phyloP scores from a whole-genome alignment of 2,329 filamentous ascomycete species.

The Aspergillus intermedius region DNA sequence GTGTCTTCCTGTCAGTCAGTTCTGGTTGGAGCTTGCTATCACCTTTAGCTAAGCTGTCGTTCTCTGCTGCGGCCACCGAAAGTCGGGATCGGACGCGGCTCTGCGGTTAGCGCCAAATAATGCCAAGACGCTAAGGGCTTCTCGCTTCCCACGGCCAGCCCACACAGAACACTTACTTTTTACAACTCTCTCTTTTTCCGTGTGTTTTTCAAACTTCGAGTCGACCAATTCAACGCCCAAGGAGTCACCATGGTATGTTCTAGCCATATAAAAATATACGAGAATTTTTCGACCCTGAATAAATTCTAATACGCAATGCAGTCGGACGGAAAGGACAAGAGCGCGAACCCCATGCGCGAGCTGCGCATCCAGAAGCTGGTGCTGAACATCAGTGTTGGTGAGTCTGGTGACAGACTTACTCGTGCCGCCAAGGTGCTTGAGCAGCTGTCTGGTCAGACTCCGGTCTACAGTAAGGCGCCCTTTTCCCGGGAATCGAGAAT shows the following conservation, averaged over 20 bases:
- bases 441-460: slow-evolving; percentile 98
- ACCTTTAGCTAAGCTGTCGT: neutral
- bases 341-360: slow-evolving; percentile 98
- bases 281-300: neutral
- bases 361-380: slow-evolving; percentile 99
- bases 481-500: slow-evolving; percentile 30
- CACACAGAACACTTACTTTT: slow-evolving; percentile 28
- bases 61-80: neutral
- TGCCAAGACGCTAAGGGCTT: slow-evolving; percentile 33
- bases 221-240: slow-evolving; percentile 31
- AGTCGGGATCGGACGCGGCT: slow-evolving; percentile 14
- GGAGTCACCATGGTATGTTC: slow-evolving; percentile 44
- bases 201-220: slow-evolving; percentile 28
- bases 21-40: slow-evolving; percentile 4
- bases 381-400: slow-evolving; percentile 98
- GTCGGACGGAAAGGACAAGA: slow-evolving; percentile 70
- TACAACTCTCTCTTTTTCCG: slow-evolving; percentile 26
- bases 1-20: neutral
- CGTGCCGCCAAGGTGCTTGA: slow-evolving; percentile 99
- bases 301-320: slow-evolving; percentile 30
- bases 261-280: slow-evolving; percentile 3
- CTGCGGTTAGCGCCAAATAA: slow-evolving; percentile 19
- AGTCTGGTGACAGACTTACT: slow-evolving; percentile 99
- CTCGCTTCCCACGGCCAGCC: slow-evolving; percentile 29
- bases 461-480: slow-evolving; percentile 77